A percentile compares a stretch with the other conserved stretches of the same genome.
These are phyloP conservation scores for Albizia julibrissin DNA, from an alignment of 306 rosid species.

Conservation along the genomic window DNA sequence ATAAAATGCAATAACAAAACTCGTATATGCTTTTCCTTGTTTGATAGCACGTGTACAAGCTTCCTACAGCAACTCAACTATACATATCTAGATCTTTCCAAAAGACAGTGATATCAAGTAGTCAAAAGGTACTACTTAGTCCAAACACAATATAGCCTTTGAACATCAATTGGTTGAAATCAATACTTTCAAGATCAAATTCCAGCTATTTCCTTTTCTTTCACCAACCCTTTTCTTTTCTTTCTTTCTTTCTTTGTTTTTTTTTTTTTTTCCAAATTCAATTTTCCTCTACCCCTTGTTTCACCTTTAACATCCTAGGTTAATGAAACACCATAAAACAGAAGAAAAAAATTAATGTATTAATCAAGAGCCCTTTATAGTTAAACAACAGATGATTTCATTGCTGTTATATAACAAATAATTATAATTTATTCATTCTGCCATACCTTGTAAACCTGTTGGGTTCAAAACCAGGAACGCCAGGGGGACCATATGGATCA, in stretches of 20 bases:
- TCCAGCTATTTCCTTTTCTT: background rate
- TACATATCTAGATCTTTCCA: background rate
- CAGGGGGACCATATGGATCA: constrained; percentile 78
- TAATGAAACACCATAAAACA: too few species aligned
- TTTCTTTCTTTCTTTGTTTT: background rate
- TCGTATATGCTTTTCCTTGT: background rate
- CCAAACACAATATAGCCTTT: background rate
- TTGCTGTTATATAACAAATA: background rate
- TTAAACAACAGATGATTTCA: background rate
- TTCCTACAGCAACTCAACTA: background rate
- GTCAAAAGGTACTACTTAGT: background rate
- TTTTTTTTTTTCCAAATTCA: background rate
- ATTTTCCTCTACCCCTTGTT: background rate
- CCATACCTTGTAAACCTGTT: constrained; percentile 53
- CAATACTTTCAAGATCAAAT: background rate
- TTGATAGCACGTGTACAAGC: background rate
- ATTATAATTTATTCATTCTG: background rate
- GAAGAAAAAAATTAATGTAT: background rate
- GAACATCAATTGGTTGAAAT: background rate
- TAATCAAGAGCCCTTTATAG: background rate
- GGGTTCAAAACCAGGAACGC: constrained; percentile 67
- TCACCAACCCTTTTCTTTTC: background rate
- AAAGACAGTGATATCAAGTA: background rate
- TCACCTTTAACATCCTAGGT: background rate
- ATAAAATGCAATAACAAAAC: background rate